phyloP scores from a whole-genome alignment of 805 yeast species.

The Pichia occidentalis region DNA sequence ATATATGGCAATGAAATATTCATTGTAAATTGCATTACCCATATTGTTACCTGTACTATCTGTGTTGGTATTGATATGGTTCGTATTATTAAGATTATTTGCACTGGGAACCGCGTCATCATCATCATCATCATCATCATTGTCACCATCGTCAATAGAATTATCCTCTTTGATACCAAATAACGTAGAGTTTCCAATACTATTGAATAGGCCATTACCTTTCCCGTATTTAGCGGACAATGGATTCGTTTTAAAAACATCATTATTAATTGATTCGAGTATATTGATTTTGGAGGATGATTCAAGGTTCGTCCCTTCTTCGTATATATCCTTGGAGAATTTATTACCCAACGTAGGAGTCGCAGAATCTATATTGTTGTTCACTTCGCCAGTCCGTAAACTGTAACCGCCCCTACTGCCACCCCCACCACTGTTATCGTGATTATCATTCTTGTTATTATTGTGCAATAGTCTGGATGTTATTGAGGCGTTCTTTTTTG shows the following conservation, averaged over 20 bases:
- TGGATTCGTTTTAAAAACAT: no score
- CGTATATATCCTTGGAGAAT: no score
- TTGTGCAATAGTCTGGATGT: constrained; percentile 24
- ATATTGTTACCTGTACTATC: constrained; percentile 8
- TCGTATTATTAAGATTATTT: constrained; percentile 17
- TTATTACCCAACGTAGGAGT: no score
- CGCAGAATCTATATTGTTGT: no score
- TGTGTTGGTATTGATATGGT: constrained; percentile 8
- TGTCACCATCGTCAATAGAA: neutral
- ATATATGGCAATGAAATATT: constrained; percentile 42
- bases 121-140: no score
- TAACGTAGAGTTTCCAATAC: constrained; percentile 1
- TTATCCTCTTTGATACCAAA: constrained; percentile 7
- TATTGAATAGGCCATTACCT: constrained; percentile 19
- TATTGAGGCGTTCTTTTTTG: constrained; percentile 24
- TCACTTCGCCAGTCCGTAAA: neutral
- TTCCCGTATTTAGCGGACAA: constrained; percentile 11
- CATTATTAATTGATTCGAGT: constrained; percentile 6
- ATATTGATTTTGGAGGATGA: no score
- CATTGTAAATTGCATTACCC: constrained; percentile 28
- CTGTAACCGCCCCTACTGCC: no score
- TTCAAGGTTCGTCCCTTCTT: no score
- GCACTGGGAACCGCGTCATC: no score
- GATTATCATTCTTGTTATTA: neutral
- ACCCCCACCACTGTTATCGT: neutral